Base-by-base conservation (phyloP, 371 early-diverging fungal species). In the Mucor indicus region DNA sequence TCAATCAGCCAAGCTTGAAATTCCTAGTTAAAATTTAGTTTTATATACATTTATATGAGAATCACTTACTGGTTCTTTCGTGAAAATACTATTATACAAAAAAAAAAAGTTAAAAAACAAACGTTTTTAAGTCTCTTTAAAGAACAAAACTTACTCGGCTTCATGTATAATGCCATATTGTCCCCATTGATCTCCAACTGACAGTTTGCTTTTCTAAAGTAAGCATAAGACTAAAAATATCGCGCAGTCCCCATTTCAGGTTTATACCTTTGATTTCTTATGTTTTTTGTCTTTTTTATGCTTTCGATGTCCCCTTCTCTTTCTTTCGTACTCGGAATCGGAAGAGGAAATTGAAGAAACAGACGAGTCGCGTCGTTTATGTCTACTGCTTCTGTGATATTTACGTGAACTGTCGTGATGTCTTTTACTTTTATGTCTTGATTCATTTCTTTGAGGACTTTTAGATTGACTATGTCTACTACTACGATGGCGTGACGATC, bases 1-100 rank as follows among this genome's bases (percentile, higher is more conserved):
- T 89, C 87, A 39, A 86, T 64, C 11, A 89, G 43, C 90, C 90
- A 89, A 15, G 85, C 78, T 50, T 86, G 81, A 44, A 85, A 87
- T 67, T 89, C 87, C 72, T 83, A 35, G 20, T 1, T 12, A n/a
- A 15, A 30, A n/a, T 10, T 2, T 38, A 12, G 2, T 24, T 31
- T 49, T 21, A n/a, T 44, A 21, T 12, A 33, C 29, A 19, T 11
- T 15, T 10, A 39, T 36, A 27, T n/a, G 17, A 30, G 2, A 29
- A 8, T 35, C 11, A 10, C 57, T 55, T 64, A 68, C 75, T 15
- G 72, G 42, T 47, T 85, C 84, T 44, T 82, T 82, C 39, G 75
- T 66, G 44, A 78, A 78, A 13, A 80, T 79, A 53, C 78, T 73
- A 40, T 17, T 16, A 25, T 15, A 43, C 0, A 6, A 11, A 22